Evolutionary conservation across 2,329 filamentous ascomycete genomes (phyloP), one percentile per base, ranked within the genome.

Genomic region (Ophiocordyceps camponoti-saundersi): DNA sequence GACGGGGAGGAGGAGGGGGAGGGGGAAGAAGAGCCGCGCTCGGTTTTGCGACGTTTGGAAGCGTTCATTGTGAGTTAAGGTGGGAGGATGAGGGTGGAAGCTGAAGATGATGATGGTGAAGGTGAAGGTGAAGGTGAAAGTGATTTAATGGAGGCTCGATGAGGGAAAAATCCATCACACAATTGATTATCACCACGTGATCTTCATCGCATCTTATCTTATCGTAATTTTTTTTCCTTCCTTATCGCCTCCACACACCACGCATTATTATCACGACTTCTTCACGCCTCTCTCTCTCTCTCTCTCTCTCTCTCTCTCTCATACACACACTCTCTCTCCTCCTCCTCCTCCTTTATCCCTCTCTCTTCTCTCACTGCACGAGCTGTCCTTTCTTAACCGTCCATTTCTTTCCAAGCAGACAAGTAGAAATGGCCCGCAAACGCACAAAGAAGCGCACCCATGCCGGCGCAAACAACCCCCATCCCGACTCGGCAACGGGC

Each of bases 391-490:
- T n/a, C n/a, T n/a, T n/a, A n/a, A n/a, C n/a, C n/a, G n/a, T n/a
- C n/a, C n/a, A n/a, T n/a, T n/a, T n/a, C n/a, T n/a, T n/a, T n/a
- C n/a, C n/a, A n/a, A n/a, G n/a, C n/a, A n/a, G n/a, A n/a, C n/a
- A n/a, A n/a, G n/a, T n/a, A n/a, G n/a, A n/a, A n/a, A 94, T 94
- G 89, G 87, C 85, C 34, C 82, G 81, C 63, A 75, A 75, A 67
- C 73, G 87, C 58, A 80, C 79, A 46, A 95, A 95, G 71, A 94
- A 90, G 75, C 80, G 86, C 62, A 95, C 89, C 50, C 88, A 95
- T 64, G 65, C 81, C 47, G 79, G 81, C 50, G 77, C 81, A 45
- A 73, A 70, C 51, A 77, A 77, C 55, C 74, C 75, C 46, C 75
- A 76, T 56, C 64, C 69, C 51, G 67, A 73, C 56, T 57, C 74